Conservation (phyloP, 2,329 filamentous ascomycete genomes). For the Penicillium sp. region DNA sequence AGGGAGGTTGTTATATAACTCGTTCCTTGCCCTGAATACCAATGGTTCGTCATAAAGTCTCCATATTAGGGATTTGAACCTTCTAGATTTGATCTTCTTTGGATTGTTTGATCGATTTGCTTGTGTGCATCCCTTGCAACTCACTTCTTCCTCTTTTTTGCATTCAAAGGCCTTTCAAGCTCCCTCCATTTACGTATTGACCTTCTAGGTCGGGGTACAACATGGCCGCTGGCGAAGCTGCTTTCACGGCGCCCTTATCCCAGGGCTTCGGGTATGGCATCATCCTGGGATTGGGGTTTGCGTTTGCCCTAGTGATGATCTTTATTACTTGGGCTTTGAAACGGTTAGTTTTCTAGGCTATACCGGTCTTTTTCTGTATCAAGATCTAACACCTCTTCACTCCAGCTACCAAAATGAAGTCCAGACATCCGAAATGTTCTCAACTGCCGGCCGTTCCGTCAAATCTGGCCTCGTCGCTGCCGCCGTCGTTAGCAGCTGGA, state of each 20-base stretch:
- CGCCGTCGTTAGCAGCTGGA: slow-evolving; percentile 92
- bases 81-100: neutral
- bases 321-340: slow-evolving; percentile 72
- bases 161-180: neutral
- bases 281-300: slow-evolving; percentile 72
- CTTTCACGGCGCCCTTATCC: slow-evolving; percentile 40
- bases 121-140: neutral
- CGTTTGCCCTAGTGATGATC: slow-evolving; percentile 77
- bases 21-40: neutral
- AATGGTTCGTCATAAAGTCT: neutral
- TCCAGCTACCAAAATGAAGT: slow-evolving; percentile 68
- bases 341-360: slow-evolving; percentile 44
- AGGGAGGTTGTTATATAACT: slow-evolving; percentile 9
- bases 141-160: too few relatives aligned
- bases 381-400: neutral
- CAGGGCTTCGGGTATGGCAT: slow-evolving; percentile 78
- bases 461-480: slow-evolving; percentile 87
- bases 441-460: slow-evolving; percentile 82
- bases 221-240: slow-evolving; percentile 30
- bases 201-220: slow-evolving; percentile 3
- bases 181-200: neutral
- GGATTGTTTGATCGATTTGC: neutral
- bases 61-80: neutral
- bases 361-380: neutral
- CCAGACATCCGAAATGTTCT: slow-evolving; percentile 93